phyloP scores from a whole-genome alignment of 352 stramenopile species.

The Pythium dissotocum region DNA sequence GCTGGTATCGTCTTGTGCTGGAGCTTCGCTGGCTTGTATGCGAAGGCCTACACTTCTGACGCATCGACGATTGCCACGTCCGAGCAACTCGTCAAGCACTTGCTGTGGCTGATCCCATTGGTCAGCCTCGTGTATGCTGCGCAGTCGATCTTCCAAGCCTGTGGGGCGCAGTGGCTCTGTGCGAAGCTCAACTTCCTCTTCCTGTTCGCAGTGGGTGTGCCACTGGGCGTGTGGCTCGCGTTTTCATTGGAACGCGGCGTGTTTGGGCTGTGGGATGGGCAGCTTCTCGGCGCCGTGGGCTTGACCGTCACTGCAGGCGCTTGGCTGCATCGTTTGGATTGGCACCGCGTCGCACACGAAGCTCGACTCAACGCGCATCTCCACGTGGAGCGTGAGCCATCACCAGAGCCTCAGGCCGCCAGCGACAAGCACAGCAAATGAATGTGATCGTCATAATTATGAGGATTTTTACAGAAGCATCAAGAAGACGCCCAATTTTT shows the following conservation, averaged over 20 bases:
- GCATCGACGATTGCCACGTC: conserved; percentile 9
- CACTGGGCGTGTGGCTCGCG: conserved; percentile 28
- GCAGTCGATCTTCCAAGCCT: conserved; percentile 30
- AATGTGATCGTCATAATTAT: background rate
- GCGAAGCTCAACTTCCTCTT: conserved; percentile 32
- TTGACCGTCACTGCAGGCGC: conserved; percentile 18
- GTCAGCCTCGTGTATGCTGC: conserved; percentile 15
- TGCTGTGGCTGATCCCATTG: conserved; percentile 24
- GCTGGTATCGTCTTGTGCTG: conserved; percentile 16
- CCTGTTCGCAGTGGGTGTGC: conserved; percentile 31
- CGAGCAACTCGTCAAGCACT: conserved; percentile 3
- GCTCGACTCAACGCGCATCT: conserved; percentile 39
- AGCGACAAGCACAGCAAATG: background rate
- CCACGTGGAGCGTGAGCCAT: conserved; percentile 10
- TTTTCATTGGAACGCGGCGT: conserved; percentile 25
- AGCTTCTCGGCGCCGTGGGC: conserved; percentile 22
- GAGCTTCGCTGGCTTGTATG: conserved; percentile 19
- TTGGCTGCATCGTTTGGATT: conserved; percentile 49
- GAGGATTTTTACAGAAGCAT: background rate
- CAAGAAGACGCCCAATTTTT: background rate
- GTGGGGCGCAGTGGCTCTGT: conserved; percentile 27
- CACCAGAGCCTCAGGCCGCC: background rate
- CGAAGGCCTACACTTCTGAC: conserved; percentile 29
- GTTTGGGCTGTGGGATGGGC: conserved; percentile 36
- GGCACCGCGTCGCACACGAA: conserved; percentile 48